Conservation (phyloP, 2,329 filamentous ascomycete species). For the Pestalotiopsis sp. region DNA sequence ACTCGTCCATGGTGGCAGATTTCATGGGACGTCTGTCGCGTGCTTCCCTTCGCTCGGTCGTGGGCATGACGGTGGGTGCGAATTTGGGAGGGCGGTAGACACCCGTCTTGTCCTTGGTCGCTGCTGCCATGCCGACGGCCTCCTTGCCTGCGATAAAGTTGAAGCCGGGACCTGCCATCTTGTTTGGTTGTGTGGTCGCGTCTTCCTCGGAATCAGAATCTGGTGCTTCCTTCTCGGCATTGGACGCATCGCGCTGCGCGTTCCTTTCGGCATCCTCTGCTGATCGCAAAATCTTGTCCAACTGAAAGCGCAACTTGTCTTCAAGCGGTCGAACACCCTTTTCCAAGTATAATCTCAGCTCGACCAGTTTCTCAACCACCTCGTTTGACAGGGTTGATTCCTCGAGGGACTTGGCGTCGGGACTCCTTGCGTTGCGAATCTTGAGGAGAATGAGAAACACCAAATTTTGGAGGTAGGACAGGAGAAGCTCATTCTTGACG, state of each 20-base stretch:
- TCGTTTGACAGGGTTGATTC: conserved; percentile 59
- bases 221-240: conserved; percentile 34
- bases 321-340: conserved; percentile 90
- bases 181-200: conserved; percentile 23
- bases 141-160: conserved; percentile 38
- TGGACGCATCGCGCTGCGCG: conserved; percentile 37
- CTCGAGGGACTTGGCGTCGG: conserved; percentile 19
- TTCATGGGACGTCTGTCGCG: conserved; percentile 65
- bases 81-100: conserved; percentile 90
- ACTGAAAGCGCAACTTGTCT: conserved; percentile 88
- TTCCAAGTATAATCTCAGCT: conserved; percentile 89
- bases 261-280: conserved; percentile 72
- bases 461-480: conserved; percentile 93
- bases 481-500: conserved; percentile 94
- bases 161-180: conserved; percentile 39
- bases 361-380: conserved; percentile 84
- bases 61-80: conserved; percentile 82
- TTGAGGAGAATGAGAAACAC: conserved; percentile 86
- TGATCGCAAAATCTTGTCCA: conserved; percentile 89
- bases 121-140: conserved; percentile 32
- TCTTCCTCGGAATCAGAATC: conserved; percentile 34
- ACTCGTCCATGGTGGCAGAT: conserved; percentile 89
- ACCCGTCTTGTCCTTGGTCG: conserved; percentile 56
- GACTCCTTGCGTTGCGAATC: conserved; percentile 58
- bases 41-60: conserved; percentile 64